Evolutionary conservation across 768 basidiomycete genomes (phyloP).

Genomic region (Suillus subalutaceus): DNA sequence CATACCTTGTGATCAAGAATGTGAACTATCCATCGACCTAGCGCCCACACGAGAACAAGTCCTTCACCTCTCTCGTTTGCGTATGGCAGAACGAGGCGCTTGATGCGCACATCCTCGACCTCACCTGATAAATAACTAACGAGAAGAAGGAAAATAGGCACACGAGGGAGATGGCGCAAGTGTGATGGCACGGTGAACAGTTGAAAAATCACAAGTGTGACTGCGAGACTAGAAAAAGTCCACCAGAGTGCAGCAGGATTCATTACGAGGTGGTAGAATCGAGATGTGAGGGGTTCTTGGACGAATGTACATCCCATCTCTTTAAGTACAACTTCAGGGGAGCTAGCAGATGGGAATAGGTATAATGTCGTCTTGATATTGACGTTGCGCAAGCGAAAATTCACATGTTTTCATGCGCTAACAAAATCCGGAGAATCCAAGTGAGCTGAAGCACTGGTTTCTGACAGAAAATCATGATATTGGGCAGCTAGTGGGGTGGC

Average conservation of each 20-base stretch:
- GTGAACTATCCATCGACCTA: conserved; percentile 46
- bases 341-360: background rate
- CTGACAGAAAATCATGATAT: background rate
- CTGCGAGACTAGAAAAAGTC: background rate
- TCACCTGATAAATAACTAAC: conserved; percentile 40
- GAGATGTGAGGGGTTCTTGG: background rate
- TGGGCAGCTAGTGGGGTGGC: background rate
- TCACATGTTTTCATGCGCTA: background rate
- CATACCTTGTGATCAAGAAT: conserved; percentile 38
- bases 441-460: background rate
- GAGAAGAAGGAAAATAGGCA: conserved; percentile 34
- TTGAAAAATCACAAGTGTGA: background rate
- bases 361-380: background rate
- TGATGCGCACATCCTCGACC: conserved; percentile 37
- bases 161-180: conserved; percentile 39
- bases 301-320: background rate
- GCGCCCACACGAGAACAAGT: conserved; percentile 41
- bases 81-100: conserved; percentile 39
- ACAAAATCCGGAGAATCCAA: background rate
- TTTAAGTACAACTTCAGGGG: background rate
- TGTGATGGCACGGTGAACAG: conserved; percentile 27
- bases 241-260: background rate
- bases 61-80: conserved; percentile 32
- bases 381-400: background rate
- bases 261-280: background rate